Evolutionary conservation across 768 basidiomycete genomes (phyloP), one percentile per base, ranked within the genome.

Genomic region (Lepiota brunneoincarnata): DNA sequence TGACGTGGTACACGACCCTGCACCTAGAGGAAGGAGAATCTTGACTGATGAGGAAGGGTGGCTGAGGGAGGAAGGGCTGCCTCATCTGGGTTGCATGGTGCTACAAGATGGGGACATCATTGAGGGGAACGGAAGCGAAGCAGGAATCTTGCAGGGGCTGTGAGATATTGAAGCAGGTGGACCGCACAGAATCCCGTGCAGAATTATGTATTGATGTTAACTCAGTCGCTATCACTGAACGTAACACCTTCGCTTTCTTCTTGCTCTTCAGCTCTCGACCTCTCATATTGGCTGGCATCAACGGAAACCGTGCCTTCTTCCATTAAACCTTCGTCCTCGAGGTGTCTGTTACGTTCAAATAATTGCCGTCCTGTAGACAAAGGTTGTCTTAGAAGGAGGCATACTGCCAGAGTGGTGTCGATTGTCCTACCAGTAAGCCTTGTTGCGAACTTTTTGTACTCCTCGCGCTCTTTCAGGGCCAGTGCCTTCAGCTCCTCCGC

Each of bases 301-400:
- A 98, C 91, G 18, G 90, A 91, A 50, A 89, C 83, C 0, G 84
- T 81, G 21, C 84, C 94, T 65, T 94, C 96, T 67, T 98, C 95
- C 64, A 87, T 69, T 35, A 94, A 75, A 12, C 70, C 78, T 58
- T 91, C 90, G 51, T 98, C 96, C 43, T 91, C 86, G 31, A 94
- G 75, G 60, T 82, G 81, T 53, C 74, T 81, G 65, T 92, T 86
- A 36, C 83, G 82, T 70, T 96, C 93, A 69, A 98, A 99, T 41
- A 98, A 72, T 72, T 97, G 93, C 20, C 93, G 86, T 23, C 96
- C 96, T 96, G 59, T n/a, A 49, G 31, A 55, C 36, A 6, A 39
- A 26, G 49, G 51, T 47, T 40, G 31, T 42, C n/a, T 40, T 20
- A 49, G 28, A 12, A 43, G 10, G 49, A 21, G 20, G 47, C 45